phyloP scores from a whole-genome alignment of 129 eudicot species.

The Artemisia annua region DNA sequence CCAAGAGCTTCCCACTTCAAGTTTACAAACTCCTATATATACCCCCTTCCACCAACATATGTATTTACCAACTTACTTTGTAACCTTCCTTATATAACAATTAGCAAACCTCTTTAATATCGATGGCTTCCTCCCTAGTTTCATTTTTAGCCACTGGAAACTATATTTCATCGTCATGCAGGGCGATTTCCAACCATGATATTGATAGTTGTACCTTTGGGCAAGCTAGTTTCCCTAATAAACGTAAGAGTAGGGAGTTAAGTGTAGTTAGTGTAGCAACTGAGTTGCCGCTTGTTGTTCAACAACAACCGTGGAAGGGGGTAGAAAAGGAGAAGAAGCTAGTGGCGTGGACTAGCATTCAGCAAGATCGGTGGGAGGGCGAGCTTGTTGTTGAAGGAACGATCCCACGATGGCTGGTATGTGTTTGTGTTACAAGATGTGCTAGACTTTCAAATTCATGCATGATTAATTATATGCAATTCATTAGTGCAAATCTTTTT shows the following conservation, averaged over 20 bases:
- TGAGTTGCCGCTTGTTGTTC: conserved; percentile 32
- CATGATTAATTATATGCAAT: conserved; percentile 22
- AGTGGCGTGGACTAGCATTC: conserved; percentile 85
- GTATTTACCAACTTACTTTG: conserved; percentile 12
- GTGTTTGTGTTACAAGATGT: conserved; percentile 21
- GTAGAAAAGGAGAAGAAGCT: conserved; percentile 40
- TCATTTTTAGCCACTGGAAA: conserved; percentile 42
- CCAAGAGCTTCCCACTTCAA: conserved; percentile 30
- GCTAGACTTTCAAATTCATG: conserved; percentile 15
- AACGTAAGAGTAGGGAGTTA: conserved; percentile 18
- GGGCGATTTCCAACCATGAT: conserved; percentile 12
- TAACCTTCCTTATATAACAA: conserved; percentile 9
- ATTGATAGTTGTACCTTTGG: conserved; percentile 20
- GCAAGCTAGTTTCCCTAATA: conserved; percentile 16
- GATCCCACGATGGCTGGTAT: conserved; percentile 91
- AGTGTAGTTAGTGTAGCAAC: conserved; percentile 50
- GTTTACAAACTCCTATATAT: conserved; percentile 36
- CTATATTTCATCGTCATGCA: conserved; percentile 20
- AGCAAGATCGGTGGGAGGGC: conserved; percentile 92
- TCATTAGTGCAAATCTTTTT: conserved; percentile 35
- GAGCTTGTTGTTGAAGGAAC: conserved; percentile 81
- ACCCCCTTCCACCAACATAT: conserved; percentile 26
- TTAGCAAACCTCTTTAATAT: conserved; percentile 2
- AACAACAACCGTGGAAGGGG: conserved; percentile 30
- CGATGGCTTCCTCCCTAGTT: conserved; percentile 57